A percentile compares a stretch with the other conserved stretches of the same genome.
Evolutionary conservation across 2,329 filamentous ascomycete genomes (phyloP).

Genomic region (Penicillium palitans): DNA sequence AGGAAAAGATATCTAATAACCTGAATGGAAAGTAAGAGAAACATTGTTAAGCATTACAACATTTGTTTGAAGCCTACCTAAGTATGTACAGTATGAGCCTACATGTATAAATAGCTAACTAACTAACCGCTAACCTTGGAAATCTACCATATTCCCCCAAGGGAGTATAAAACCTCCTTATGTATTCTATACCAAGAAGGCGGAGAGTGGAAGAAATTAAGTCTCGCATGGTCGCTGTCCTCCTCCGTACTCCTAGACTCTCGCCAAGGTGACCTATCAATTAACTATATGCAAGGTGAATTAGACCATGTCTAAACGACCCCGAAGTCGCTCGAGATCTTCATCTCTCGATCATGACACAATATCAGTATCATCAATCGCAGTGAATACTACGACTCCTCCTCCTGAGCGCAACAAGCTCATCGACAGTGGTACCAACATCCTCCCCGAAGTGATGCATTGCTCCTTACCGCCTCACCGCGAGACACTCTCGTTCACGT

Average conservation of each 20-base stretch:
- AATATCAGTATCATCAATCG: slow-evolving; percentile 31
- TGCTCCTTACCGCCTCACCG: slow-evolving; percentile 81
- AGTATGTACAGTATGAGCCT: not conserved
- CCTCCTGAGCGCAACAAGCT: slow-evolving; percentile 52
- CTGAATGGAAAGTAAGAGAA: not conserved
- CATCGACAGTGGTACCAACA: slow-evolving; percentile 56
- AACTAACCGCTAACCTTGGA: not conserved
- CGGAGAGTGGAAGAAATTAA: not conserved
- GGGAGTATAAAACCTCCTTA: not conserved
- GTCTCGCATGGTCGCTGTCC: slow-evolving; percentile 2
- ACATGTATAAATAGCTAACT: not conserved
- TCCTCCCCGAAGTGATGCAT: slow-evolving; percentile 60
- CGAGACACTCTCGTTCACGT: slow-evolving; percentile 67
- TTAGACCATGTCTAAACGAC: slow-evolving; percentile 60
- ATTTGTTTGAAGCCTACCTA: not conserved
- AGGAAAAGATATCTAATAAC: not conserved
- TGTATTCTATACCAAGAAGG: not conserved
- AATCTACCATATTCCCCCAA: not conserved
- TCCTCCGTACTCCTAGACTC: slow-evolving; percentile 10
- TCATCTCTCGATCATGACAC: slow-evolving; percentile 37
- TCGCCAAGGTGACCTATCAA: slow-evolving; percentile 27
- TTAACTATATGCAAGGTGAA: slow-evolving; percentile 15
- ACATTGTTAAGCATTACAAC: not conserved
- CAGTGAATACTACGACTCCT: slow-evolving; percentile 21
- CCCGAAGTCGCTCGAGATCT: slow-evolving; percentile 53